phyloP scores from a whole-genome alignment of 2,329 filamentous ascomycete species.

The Teratosphaeria zuluensis region DNA sequence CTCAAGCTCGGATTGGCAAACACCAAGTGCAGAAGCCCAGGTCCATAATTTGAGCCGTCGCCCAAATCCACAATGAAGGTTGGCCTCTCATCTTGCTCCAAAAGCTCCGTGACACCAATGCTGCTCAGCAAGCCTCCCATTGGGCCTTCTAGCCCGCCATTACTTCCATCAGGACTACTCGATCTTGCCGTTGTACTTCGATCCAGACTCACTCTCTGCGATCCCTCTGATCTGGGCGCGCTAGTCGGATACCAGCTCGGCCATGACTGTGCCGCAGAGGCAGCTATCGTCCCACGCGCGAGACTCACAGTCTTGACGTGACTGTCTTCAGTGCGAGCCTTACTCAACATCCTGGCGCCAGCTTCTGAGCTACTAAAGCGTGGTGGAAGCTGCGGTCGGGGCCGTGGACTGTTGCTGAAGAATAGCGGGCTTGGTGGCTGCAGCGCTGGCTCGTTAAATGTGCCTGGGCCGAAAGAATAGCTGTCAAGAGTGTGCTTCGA shows the following conservation, averaged over 20 bases:
- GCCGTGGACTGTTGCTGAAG: slow-evolving; percentile 38
- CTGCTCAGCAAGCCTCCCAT: slow-evolving; percentile 45
- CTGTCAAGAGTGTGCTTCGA: slow-evolving; percentile 14
- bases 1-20: slow-evolving; percentile 62
- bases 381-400: slow-evolving; percentile 32
- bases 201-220: slow-evolving; percentile 31
- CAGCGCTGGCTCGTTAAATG: slow-evolving; percentile 8
- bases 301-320: slow-evolving; percentile 44
- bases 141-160: slow-evolving; percentile 12
- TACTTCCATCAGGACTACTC: slow-evolving; percentile 24
- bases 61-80: slow-evolving; percentile 65
- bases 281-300: slow-evolving; percentile 34
- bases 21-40: slow-evolving; percentile 49
- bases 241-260: slow-evolving; percentile 10
- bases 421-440: slow-evolving; percentile 34
- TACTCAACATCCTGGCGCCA: slow-evolving; percentile 49
- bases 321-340: slow-evolving; percentile 39
- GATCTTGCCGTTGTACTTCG: slow-evolving; percentile 17
- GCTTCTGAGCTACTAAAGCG: slow-evolving; percentile 50
- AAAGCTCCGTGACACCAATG: slow-evolving; percentile 59
- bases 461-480: slow-evolving; percentile 10
- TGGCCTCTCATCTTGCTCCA: slow-evolving; percentile 68
- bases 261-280: neutral
- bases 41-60: slow-evolving; percentile 45
- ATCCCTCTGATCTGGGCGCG: slow-evolving; percentile 34